These are phyloP conservation scores for Penicillium sp. DNA, from an alignment of 2,329 filamentous ascomycete genomes.

Conservation along the genomic window DNA sequence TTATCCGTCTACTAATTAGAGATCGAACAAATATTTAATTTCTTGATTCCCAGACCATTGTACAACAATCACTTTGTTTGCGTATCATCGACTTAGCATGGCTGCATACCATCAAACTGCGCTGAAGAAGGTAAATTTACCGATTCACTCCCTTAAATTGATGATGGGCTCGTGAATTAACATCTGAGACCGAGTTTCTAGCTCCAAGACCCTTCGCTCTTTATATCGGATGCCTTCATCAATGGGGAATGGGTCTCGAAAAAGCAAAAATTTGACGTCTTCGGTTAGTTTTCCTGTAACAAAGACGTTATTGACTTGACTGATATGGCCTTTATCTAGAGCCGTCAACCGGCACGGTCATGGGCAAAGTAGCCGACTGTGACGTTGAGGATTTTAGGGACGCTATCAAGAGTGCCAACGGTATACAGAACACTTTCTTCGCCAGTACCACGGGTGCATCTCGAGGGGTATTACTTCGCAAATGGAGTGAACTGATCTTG, in stretches of 20 bases:
- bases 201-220: not conserved
- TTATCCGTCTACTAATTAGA: too few species aligned
- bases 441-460: conserved; percentile 50
- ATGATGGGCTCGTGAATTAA: too few species aligned
- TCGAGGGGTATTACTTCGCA: conserved; percentile 50
- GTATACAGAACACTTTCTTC: conserved; percentile 37
- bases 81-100: too few species aligned
- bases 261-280: not conserved
- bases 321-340: too few species aligned
- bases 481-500: conserved; percentile 58
- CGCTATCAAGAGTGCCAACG: conserved; percentile 18
- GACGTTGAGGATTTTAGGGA: conserved; percentile 19
- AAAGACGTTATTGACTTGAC: too few species aligned
- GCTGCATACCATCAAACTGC: too few species aligned
- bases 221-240: not conserved
- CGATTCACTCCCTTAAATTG: too few species aligned
- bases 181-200: not conserved
- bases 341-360: conserved; percentile 17
- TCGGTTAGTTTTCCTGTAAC: too few species aligned
- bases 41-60: too few species aligned
- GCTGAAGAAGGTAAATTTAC: too few species aligned
- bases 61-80: too few species aligned
- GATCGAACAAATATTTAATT: too few species aligned
- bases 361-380: conserved; percentile 21
- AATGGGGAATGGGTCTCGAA: not conserved